These are phyloP conservation scores for Xylariaceae sp. DNA, from an alignment of 2,329 filamentous ascomycete species.

Conservation along the genomic window DNA sequence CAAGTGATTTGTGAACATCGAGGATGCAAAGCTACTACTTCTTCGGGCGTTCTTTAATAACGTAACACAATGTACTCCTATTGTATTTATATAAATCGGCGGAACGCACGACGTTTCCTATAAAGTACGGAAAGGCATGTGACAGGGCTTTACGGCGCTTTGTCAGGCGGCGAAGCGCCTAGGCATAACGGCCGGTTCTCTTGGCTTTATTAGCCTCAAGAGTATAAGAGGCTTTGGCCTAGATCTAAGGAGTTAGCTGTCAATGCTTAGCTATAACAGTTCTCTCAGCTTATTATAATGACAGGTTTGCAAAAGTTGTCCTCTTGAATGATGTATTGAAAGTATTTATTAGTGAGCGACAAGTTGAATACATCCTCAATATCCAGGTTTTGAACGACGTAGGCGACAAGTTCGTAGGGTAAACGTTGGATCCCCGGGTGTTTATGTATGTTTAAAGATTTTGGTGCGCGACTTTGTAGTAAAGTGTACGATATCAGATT, in stretches of 20 bases:
- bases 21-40: slow-evolving; percentile 53
- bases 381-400: slow-evolving; percentile 51
- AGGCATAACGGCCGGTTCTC: slow-evolving; percentile 38
- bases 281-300: slow-evolving; percentile 47
- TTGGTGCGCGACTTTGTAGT: no score
- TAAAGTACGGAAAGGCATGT: slow-evolving; percentile 58
- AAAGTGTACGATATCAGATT: no score
- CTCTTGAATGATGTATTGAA: slow-evolving; percentile 49
- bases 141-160: slow-evolving; percentile 59
- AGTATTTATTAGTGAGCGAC: slow-evolving; percentile 46
- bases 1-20: slow-evolving; percentile 48
- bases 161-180: slow-evolving; percentile 55
- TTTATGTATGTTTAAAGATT: no score
- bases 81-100: slow-evolving; percentile 60
- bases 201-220: slow-evolving; percentile 32
- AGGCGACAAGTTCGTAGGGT: slow-evolving; percentile 62
- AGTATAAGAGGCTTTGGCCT: slow-evolving; percentile 33
- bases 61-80: slow-evolving; percentile 63
- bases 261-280: slow-evolving; percentile 9
- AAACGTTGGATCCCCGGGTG: slow-evolving; percentile 35
- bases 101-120: slow-evolving; percentile 55
- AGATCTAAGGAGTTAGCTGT: slow-evolving; percentile 23
- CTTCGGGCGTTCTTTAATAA: slow-evolving; percentile 38
- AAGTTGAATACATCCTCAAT: slow-evolving; percentile 57
- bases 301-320: slow-evolving; percentile 54